phyloP scores from a whole-genome alignment of 495 filamentous ascomycete genomes.

The Lineolata rhizophorae region DNA sequence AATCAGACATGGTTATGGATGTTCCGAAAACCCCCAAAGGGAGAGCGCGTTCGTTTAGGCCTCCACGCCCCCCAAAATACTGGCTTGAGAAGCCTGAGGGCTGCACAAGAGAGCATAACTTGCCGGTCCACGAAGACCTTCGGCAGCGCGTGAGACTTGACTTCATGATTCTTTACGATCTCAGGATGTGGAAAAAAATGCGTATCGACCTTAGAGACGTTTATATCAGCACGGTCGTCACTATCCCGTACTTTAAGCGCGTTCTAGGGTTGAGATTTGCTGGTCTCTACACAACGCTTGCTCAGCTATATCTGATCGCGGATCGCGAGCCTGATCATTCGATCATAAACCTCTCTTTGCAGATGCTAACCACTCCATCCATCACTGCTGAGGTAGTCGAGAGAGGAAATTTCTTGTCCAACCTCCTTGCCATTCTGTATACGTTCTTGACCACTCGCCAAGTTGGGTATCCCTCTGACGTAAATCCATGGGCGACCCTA shows the following conservation, averaged over 20 bases:
- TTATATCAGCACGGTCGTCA: conserved; percentile 89
- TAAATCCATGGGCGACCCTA: conserved; percentile 60
- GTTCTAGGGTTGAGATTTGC: conserved; percentile 81
- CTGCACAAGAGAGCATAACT: conserved; percentile 28
- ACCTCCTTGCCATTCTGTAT: conserved; percentile 85
- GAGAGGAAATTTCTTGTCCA: conserved; percentile 90
- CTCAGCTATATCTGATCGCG: conserved; percentile 87
- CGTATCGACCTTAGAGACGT: conserved; percentile 77
- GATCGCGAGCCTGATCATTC: conserved; percentile 95
- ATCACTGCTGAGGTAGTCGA: conserved; percentile 89
- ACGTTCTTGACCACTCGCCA: conserved; percentile 91
- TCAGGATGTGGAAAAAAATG: conserved; percentile 89
- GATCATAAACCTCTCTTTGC: conserved; percentile 88
- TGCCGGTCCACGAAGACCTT: conserved; percentile 61
- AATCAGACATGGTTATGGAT: too few relatives aligned
- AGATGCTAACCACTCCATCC: conserved; percentile 89
- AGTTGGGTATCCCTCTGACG: conserved; percentile 77
- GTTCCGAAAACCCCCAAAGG: conserved; percentile 20
- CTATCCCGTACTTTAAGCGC: conserved; percentile 90
- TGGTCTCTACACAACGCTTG: conserved; percentile 77
- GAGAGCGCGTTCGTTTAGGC: conserved; percentile 6
- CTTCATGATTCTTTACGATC: conserved; percentile 90
- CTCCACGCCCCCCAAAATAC: conserved; percentile 39
- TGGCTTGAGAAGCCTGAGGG: conserved; percentile 65
- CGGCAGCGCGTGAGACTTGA: conserved; percentile 76